phyloP scores from a whole-genome alignment of 495 filamentous ascomycete genomes.

The Aspergillus ostianus region DNA sequence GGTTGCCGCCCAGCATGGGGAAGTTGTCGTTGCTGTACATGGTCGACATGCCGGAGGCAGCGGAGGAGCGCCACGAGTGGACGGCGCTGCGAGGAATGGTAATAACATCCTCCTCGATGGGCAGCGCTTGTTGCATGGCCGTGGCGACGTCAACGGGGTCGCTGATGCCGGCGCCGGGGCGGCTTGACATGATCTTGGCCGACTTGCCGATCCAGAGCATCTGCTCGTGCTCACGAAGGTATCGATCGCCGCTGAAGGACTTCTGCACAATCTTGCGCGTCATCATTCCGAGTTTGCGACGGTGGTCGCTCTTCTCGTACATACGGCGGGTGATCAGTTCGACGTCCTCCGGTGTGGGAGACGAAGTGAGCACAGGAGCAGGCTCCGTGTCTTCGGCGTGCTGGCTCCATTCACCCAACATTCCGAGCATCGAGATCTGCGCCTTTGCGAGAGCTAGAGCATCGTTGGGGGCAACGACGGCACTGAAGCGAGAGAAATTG shows the following conservation, averaged over 20 bases:
- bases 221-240: constrained; percentile 67
- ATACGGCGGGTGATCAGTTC: constrained; percentile 54
- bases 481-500: constrained; percentile 57
- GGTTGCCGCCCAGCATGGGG: constrained; percentile 21
- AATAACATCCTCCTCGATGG: constrained; percentile 41
- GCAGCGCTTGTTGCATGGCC: constrained; percentile 28
- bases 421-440: constrained; percentile 59
- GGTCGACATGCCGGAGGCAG: constrained; percentile 36
- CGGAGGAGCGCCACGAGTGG: constrained; percentile 41
- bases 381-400: constrained; percentile 49
- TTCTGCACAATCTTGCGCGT: constrained; percentile 59
- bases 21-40: constrained; percentile 32
- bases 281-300: constrained; percentile 60
- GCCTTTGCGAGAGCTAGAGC: constrained; percentile 56
- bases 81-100: constrained; percentile 39
- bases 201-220: constrained; percentile 65
- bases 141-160: constrained; percentile 30
- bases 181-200: constrained; percentile 37
- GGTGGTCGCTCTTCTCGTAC: constrained; percentile 59
- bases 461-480: constrained; percentile 63
- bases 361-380: constrained; percentile 46
- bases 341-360: constrained; percentile 52
- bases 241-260: constrained; percentile 60
- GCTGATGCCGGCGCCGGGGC: constrained; percentile 24
- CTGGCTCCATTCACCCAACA: constrained; percentile 58